A percentile compares a stretch with the other conserved stretches of the same genome.
Conservation (phyloP, 306 rosid species). For the Cucurbita argyrosperma region DNA sequence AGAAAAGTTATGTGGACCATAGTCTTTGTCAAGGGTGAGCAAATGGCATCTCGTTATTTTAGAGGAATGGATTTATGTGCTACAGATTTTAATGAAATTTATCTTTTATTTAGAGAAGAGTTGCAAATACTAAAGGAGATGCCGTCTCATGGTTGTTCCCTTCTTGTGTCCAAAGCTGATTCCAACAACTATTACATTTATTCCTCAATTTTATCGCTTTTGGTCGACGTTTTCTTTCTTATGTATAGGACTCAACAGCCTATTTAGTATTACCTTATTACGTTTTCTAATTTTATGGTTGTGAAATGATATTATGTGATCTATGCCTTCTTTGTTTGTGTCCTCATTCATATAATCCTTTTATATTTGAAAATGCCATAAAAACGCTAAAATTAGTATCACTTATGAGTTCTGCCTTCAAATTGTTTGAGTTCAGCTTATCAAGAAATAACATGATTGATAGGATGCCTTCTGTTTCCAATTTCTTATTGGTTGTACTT, state of each 20-base stretch:
- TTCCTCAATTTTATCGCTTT: not conserved
- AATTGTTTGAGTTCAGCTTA: not conserved
- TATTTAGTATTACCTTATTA: too few species aligned
- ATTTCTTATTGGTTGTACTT: constrained; percentile 3
- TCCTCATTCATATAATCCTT: not conserved
- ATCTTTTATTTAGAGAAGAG: not conserved
- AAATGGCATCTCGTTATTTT: not conserved
- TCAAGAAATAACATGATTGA: not conserved
- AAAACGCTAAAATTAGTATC: not conserved
- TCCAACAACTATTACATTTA: not conserved
- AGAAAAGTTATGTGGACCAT: not conserved
- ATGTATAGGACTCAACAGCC: not conserved
- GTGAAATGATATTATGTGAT: not conserved
- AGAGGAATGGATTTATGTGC: not conserved
- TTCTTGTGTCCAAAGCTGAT: not conserved
- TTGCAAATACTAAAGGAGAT: not conserved
- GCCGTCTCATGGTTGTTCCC: not conserved
- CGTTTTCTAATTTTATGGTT: not conserved
- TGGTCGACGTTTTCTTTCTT: not conserved
- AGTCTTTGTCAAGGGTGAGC: not conserved
- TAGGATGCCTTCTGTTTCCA: not conserved
- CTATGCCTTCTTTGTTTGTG: too few species aligned
- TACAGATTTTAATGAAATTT: not conserved
- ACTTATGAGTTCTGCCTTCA: not conserved
- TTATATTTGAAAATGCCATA: not conserved